A percentile compares a stretch with the other conserved stretches of the same genome.
Conservation (phyloP, 2,329 filamentous ascomycete species). For the Ophiostoma quercus region DNA sequence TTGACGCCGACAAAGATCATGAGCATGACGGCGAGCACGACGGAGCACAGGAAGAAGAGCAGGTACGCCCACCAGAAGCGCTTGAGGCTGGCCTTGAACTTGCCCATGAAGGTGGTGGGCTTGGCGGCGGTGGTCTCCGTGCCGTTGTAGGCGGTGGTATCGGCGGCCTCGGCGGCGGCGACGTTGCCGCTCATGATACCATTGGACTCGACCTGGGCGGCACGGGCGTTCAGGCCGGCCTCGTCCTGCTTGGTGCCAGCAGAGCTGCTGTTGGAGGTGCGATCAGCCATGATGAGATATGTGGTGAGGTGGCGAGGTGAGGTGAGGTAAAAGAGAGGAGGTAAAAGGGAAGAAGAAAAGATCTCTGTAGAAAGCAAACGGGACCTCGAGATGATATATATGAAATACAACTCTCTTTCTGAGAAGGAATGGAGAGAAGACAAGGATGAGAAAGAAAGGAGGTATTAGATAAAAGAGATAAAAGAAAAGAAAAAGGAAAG, state of each 20-base stretch:
- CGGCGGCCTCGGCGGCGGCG: background rate
- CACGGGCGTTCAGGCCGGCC: background rate
- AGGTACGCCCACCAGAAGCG: slow-evolving; percentile 60
- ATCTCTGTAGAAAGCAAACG: background rate
- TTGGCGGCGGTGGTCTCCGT: too few relatives aligned
- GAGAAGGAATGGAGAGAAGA: background rate
- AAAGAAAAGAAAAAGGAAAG: background rate
- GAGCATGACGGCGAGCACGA: slow-evolving; percentile 52
- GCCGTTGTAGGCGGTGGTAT: too few relatives aligned
- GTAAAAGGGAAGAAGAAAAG: background rate
- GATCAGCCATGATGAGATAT: slow-evolving; percentile 2
- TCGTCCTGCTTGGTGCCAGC: background rate
- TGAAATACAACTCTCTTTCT: background rate
- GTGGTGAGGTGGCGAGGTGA: background rate
- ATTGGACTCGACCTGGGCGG: slow-evolving; percentile 13
- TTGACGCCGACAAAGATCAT: slow-evolving; percentile 54
- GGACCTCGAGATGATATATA: background rate
- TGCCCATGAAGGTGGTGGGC: background rate
- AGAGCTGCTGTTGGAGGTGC: slow-evolving; percentile 4
- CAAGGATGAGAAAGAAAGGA: background rate
- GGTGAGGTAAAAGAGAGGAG: background rate
- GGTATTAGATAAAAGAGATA: background rate
- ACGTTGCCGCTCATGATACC: background rate
- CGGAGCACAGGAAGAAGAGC: slow-evolving; percentile 45
- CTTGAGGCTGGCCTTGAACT: slow-evolving; percentile 40